Evolutionary conservation across 2,329 filamentous ascomycete species (phyloP), one percentile per base, ranked within the genome.

Genomic region (Raffaelea deltoideospora): DNA sequence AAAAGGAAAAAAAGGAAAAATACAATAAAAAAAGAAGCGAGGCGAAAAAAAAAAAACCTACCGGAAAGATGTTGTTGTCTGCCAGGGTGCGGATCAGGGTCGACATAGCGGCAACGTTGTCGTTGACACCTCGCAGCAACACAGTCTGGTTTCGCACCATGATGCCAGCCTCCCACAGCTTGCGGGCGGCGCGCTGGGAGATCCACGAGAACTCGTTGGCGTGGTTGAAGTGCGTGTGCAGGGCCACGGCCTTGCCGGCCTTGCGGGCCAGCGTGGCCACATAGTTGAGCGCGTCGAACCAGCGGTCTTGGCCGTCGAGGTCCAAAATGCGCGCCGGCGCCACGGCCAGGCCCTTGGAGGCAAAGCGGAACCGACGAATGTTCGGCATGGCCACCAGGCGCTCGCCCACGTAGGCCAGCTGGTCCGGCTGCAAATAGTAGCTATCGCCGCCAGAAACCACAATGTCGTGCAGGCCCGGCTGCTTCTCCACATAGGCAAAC

Each of bases 181-280:
- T 60, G 38, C 61, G 63, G 21, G 65, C 60, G 2, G 72, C 73
- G 33, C 54, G 49, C 43, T 60, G 52, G 1, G 67, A 71, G 20
- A 75, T 56, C 72, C 72, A 78, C 4, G 69, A 71, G 38, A 77
- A 66, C 49, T 78, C 73, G 27, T 62, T 62, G 0, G 71, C 65
- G 43, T 76, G 70, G 45, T 78, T 77, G 53, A 78, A 74, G 46
- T 79, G 75, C 0, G 74, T 79, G 48, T 79, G 74, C 37, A 76
- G 54, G 4, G 71, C 72, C 44, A 77, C 63, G 35, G 68, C 60
- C 49, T 78, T 78, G 5, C 71, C 72, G 19, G 64, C 58, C 34
- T 52, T 48, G 38, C 63, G 61, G 4, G 68, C 72, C 39, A 57
- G 53, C 33, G 66, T 59, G 1, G 64, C 63, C 2, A 79, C 50